These are phyloP conservation scores for Warburgia ugandensis DNA, from an alignment of 164 flowering plant species.

Conservation along the genomic window DNA sequence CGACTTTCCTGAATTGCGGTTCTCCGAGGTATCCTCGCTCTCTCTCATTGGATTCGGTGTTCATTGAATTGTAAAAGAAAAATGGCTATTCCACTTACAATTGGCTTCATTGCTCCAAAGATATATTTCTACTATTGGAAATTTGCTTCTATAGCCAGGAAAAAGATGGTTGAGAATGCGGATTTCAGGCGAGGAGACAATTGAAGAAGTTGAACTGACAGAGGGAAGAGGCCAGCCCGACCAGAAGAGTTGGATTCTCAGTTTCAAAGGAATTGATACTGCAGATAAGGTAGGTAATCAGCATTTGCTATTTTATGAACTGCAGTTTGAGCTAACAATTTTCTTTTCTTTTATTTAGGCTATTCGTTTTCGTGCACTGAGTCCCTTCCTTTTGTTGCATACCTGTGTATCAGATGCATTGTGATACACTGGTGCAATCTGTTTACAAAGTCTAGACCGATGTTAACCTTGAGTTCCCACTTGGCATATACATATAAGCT, in stretches of 20 bases:
- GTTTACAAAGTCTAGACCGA: no score
- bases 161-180: slow-evolving; percentile 74
- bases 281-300: slow-evolving; percentile 49
- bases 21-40: slow-evolving; percentile 41
- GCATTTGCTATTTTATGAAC: not conserved
- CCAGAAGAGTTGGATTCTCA: slow-evolving; percentile 73
- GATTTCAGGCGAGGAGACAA: slow-evolving; percentile 44
- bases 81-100: not conserved
- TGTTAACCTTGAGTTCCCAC: no score
- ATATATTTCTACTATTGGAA: not conserved
- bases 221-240: slow-evolving; percentile 80
- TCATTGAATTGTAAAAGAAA: not conserved
- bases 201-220: slow-evolving; percentile 68
- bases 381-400: not conserved
- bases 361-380: not conserved
- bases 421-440: no score
- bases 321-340: not conserved
- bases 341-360: not conserved
- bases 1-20: slow-evolving; percentile 76
- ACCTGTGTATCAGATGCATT: not conserved
- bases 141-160: slow-evolving; percentile 51
- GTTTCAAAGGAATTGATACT: slow-evolving; percentile 47
- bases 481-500: no score
- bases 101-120: not conserved
- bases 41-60: not conserved